phyloP scores from a whole-genome alignment of 1,139 yeast species.

The Candida labiduridarum region DNA sequence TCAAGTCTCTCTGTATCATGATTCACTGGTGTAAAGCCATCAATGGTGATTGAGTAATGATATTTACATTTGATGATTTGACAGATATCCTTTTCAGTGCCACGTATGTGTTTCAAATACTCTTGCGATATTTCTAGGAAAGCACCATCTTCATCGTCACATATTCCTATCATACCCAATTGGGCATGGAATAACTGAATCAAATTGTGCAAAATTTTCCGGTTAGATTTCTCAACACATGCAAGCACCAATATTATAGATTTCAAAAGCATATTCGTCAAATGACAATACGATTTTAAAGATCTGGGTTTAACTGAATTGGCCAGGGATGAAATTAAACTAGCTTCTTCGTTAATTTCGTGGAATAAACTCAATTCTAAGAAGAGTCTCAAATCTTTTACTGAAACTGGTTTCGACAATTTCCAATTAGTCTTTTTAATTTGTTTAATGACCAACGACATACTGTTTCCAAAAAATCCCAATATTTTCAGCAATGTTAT shows the following conservation, averaged over 20 bases:
- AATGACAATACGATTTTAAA: slow-evolving; percentile 33
- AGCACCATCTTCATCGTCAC: slow-evolving; percentile 65
- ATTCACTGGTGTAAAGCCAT: slow-evolving; percentile 59
- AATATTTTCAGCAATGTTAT: slow-evolving; percentile 29
- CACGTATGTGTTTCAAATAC: slow-evolving; percentile 46
- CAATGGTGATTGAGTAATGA: slow-evolving; percentile 64
- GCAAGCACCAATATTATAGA: slow-evolving; percentile 13
- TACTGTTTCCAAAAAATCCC: slow-evolving; percentile 35
- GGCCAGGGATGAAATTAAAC: slow-evolving; percentile 39
- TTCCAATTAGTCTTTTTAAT: slow-evolving; percentile 26
- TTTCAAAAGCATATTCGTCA: slow-evolving; percentile 51
- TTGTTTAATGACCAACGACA: slow-evolving; percentile 24
- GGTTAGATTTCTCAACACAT: slow-evolving; percentile 4
- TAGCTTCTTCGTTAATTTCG: slow-evolving; percentile 53
- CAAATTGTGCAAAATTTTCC: slow-evolving; percentile 4
- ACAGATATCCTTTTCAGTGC: slow-evolving; percentile 57
- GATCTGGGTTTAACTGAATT: slow-evolving; percentile 34
- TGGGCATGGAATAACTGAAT: slow-evolving; percentile 59
- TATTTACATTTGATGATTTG: slow-evolving; percentile 81
- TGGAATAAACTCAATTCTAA: slow-evolving; percentile 46
- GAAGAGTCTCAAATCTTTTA: slow-evolving; percentile 18
- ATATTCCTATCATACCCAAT: slow-evolving; percentile 67
- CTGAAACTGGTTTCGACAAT: slow-evolving; percentile 14
- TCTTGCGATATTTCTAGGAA: slow-evolving; percentile 64
- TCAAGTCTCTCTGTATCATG: slow-evolving; percentile 59